Evolutionary conservation across 257 asterid species (phyloP).

Genomic region (Scutellaria minor): DNA sequence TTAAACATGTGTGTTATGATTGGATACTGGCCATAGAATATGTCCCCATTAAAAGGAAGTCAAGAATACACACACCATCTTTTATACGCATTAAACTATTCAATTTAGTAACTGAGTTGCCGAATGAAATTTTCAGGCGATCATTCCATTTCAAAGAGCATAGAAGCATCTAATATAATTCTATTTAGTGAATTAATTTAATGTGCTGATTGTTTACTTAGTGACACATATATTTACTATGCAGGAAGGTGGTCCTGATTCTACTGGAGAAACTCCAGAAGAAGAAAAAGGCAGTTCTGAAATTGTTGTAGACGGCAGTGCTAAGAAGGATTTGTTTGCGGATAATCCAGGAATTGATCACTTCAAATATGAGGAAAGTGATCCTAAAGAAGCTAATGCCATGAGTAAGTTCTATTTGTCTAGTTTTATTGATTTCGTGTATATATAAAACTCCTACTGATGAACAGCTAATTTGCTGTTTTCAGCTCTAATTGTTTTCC

Average conservation of each 20-base stretch:
- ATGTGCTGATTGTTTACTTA: slow-evolving; percentile 16
- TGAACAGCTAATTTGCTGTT: neutral
- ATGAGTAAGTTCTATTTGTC: slow-evolving; percentile 61
- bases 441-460: neutral
- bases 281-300: slow-evolving; percentile 41
- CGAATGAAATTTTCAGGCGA: slow-evolving; percentile 12
- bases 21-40: slow-evolving; percentile 24
- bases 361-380: slow-evolving; percentile 71
- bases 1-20: neutral
- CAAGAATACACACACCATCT: neutral
- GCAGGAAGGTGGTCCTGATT: slow-evolving; percentile 54
- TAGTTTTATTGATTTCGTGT: slow-evolving; percentile 10
- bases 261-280: slow-evolving; percentile 45
- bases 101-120: neutral
- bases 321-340: slow-evolving; percentile 35
- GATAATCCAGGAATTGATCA: slow-evolving; percentile 72
- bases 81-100: neutral
- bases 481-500: neutral
- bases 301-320: slow-evolving; percentile 30
- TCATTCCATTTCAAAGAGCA: slow-evolving; percentile 8
- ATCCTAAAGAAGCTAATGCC: slow-evolving; percentile 75
- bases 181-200: slow-evolving; percentile 4
- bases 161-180: neutral
- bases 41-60: neutral
- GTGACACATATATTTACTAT: slow-evolving; percentile 25